These are phyloP conservation scores for Globisporangium abappressorium DNA, from an alignment of 352 stramenopile genomes.

Conservation along the genomic window DNA sequence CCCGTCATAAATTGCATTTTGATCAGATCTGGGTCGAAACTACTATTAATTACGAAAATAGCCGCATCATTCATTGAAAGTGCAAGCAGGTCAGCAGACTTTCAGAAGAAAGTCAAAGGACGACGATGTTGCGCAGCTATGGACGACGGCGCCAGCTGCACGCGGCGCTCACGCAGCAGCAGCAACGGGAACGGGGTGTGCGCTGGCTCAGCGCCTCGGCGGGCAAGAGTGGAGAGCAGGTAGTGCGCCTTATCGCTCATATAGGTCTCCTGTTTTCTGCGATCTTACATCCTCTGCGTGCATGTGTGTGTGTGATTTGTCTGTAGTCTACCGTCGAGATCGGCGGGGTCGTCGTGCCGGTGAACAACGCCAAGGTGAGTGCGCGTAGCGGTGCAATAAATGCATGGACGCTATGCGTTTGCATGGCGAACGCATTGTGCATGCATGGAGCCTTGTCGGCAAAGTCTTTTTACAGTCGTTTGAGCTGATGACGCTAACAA, in stretches of 20 bases:
- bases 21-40: too few relatives aligned
- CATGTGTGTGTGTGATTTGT: not conserved
- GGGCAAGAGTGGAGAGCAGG: not conserved
- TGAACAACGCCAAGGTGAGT: constrained; percentile 29
- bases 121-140: constrained; percentile 7
- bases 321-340: constrained; percentile 48
- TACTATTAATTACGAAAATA: too few relatives aligned
- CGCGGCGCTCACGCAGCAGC: constrained; percentile 2
- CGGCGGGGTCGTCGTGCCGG: constrained; percentile 44
- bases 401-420: not conserved
- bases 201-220: constrained; percentile 9
- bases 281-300: not conserved
- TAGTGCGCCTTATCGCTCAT: not conserved
- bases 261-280: not conserved
- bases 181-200: not conserved
- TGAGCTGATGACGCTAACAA: too few relatives aligned
- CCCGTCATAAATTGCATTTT: too few relatives aligned
- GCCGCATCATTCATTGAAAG: too few relatives aligned
- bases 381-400: too few relatives aligned
- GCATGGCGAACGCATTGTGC: not conserved
- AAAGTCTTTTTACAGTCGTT: too few relatives aligned
- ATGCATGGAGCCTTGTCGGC: too few relatives aligned
- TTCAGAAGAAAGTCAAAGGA: too few relatives aligned
- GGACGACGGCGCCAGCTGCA: constrained; percentile 9
- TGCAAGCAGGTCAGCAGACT: too few relatives aligned